Percentiles rank a stretch among this genome's conserved stretches.
Conservation (phyloP, 2,329 filamentous ascomycete species). For the Colletotrichum agaves region DNA sequence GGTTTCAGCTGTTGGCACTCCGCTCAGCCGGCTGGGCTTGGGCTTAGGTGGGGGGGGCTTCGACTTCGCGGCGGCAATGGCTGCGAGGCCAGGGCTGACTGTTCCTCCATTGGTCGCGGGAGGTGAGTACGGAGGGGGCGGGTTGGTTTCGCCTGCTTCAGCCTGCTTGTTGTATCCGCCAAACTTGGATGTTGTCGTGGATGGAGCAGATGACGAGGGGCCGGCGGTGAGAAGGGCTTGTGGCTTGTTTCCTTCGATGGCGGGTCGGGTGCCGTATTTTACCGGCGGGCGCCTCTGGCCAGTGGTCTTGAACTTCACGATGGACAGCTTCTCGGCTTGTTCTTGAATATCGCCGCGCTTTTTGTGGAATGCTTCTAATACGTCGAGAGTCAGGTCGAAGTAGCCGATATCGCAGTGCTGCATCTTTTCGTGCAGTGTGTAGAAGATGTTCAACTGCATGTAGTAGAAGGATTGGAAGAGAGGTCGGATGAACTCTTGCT, state of each 20-base stretch:
- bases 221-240: slow-evolving; percentile 64
- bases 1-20: slow-evolving; percentile 74
- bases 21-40: slow-evolving; percentile 80
- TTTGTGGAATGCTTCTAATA: slow-evolving; percentile 89
- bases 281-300: slow-evolving; percentile 70
- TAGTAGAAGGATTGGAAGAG: slow-evolving; percentile 99
- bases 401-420: slow-evolving; percentile 97
- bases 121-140: slow-evolving; percentile 78
- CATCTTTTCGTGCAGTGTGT: slow-evolving; percentile 98
- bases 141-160: slow-evolving; percentile 61
- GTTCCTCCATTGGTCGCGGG: slow-evolving; percentile 45
- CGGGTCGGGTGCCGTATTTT: slow-evolving; percentile 68
- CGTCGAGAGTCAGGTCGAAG: slow-evolving; percentile 90
- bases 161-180: slow-evolving; percentile 50
- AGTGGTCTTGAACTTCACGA: slow-evolving; percentile 91
- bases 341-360: slow-evolving; percentile 92
- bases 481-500: slow-evolving; percentile 94
- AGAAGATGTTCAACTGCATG: slow-evolving; percentile 99
- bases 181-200: slow-evolving; percentile 43
- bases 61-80: slow-evolving; percentile 64
- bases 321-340: slow-evolving; percentile 82
- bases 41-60: slow-evolving; percentile 81
- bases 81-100: slow-evolving; percentile 54
- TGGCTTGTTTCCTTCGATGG: slow-evolving; percentile 60
- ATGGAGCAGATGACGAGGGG: slow-evolving; percentile 47